Conservation (phyloP, 2,329 filamentous ascomycete species). For the Hypoxylon sp. region DNA sequence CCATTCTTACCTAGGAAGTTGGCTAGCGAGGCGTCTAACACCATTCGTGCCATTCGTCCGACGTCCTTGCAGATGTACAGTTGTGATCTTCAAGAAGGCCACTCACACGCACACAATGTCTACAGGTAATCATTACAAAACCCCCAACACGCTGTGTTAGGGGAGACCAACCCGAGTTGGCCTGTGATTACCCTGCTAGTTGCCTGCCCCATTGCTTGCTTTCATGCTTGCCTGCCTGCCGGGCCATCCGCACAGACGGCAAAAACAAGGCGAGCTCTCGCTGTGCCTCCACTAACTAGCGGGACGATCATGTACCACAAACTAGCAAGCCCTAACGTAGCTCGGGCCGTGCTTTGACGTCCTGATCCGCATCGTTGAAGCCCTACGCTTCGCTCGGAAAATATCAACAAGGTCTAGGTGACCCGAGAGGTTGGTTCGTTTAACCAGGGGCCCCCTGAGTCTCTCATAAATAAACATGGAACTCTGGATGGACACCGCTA, state of each 20-base stretch:
- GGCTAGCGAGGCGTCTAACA: slow-evolving; percentile 10
- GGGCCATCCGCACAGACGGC: slow-evolving; percentile 36
- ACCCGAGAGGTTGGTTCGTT: slow-evolving; percentile 39
- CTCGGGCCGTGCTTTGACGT: slow-evolving; percentile 29
- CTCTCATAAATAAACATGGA: not conserved
- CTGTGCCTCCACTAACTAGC: slow-evolving; percentile 5
- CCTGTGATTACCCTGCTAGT: slow-evolving; percentile 32
- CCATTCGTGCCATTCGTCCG: slow-evolving; percentile 7
- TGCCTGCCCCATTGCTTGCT: not conserved
- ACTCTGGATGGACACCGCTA: not conserved
- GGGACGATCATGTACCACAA: slow-evolving; percentile 28
- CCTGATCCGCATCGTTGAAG: slow-evolving; percentile 25
- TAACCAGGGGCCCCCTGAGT: slow-evolving; percentile 11
- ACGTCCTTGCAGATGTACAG: slow-evolving; percentile 11
- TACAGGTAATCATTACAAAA: slow-evolving; percentile 12
- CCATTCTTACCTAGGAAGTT: slow-evolving; percentile 6
- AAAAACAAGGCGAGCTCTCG: slow-evolving; percentile 30
- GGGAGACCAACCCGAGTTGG: slow-evolving; percentile 13
- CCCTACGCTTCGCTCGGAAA: slow-evolving; percentile 15
- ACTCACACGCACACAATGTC: not conserved
- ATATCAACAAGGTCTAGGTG: slow-evolving; percentile 18
- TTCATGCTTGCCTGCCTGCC: slow-evolving; percentile 13
- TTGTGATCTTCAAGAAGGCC: slow-evolving; percentile 16
- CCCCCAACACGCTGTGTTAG: slow-evolving; percentile 15
- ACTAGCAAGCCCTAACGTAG: slow-evolving; percentile 11